Evolutionary conservation across 257 asterid species (phyloP).

Genomic region (Plantago major): DNA sequence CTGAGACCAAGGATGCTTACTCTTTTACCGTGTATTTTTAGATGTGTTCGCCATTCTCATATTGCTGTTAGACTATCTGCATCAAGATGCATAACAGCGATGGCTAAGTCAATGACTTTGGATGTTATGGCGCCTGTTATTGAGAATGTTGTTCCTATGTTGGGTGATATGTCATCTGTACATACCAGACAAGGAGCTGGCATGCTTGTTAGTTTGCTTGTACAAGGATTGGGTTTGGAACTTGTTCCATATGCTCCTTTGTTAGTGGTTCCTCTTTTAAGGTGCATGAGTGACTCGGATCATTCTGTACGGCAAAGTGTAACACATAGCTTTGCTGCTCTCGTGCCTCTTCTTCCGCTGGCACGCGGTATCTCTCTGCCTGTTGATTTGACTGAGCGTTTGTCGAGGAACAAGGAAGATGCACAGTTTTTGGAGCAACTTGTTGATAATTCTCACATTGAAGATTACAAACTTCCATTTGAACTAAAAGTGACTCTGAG

Average conservation of each 20-base stretch:
- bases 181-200: constrained; percentile 99
- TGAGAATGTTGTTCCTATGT: constrained; percentile 87
- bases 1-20: constrained; percentile 72
- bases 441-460: constrained; percentile 93
- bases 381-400: constrained; percentile 65
- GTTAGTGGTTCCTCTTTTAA: constrained; percentile 89
- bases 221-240: constrained; percentile 92
- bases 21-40: constrained; percentile 87
- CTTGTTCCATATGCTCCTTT: constrained; percentile 96
- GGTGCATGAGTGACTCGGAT: constrained; percentile 96
- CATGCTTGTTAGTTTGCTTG: constrained; percentile 98
- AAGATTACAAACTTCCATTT: constrained; percentile 82
- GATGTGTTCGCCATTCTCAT: constrained; percentile 89
- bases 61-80: constrained; percentile 90
- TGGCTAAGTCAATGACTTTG: constrained; percentile 90
- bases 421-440: constrained; percentile 94
- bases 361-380: constrained; percentile 88
- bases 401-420: constrained; percentile 83
- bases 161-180: constrained; percentile 81
- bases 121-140: constrained; percentile 84
- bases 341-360: constrained; percentile 94
- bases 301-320: constrained; percentile 98
- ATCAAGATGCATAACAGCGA: constrained; percentile 82
- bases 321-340: constrained; percentile 94
- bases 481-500: constrained; percentile 85